Conservation (phyloP, 352 stramenopile species). For the Pythium pyrilobum region DNA sequence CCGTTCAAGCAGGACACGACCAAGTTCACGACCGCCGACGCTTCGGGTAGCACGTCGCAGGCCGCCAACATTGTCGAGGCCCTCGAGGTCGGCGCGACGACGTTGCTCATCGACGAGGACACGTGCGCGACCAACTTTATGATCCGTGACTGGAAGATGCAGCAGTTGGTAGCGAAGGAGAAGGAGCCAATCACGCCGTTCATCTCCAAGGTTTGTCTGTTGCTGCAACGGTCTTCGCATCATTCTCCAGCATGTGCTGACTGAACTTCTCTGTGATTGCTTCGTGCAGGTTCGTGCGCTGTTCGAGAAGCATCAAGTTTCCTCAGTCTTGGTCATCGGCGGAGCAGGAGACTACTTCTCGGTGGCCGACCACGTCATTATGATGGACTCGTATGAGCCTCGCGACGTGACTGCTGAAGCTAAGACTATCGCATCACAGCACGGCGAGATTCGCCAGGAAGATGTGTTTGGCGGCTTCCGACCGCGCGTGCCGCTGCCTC, state of each 20-base stretch:
- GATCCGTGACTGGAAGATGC: conserved; percentile 97
- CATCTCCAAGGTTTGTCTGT: conserved; percentile 72
- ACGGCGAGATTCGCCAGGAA: conserved; percentile 51
- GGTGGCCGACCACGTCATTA: conserved; percentile 93
- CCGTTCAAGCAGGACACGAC: conserved; percentile 92
- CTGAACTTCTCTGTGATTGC: not conserved
- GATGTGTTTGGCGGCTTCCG: conserved; percentile 43
- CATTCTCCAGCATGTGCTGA: not conserved
- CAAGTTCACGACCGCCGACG: conserved; percentile 90
- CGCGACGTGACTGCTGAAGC: conserved; percentile 89
- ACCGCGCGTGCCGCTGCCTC: conserved; percentile 41
- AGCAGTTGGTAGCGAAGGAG: conserved; percentile 91
- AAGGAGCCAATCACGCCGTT: conserved; percentile 98
- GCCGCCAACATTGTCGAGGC: conserved; percentile 95
- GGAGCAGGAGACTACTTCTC: conserved; percentile 96
- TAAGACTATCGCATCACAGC: conserved; percentile 85
- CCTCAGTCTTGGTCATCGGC: conserved; percentile 95
- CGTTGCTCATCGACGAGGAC: conserved; percentile 96
- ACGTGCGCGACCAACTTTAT: conserved; percentile 98
- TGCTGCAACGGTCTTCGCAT: too few species aligned
- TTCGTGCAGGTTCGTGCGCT: conserved; percentile 79
- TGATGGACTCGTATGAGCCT: conserved; percentile 95
- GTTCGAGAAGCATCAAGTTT: conserved; percentile 85
- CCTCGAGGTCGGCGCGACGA: conserved; percentile 87
- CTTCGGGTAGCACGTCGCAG: conserved; percentile 95